Evolutionary conservation across 2,329 filamentous ascomycete genomes (phyloP).

Genomic region (Sarocladiaceae sp.): DNA sequence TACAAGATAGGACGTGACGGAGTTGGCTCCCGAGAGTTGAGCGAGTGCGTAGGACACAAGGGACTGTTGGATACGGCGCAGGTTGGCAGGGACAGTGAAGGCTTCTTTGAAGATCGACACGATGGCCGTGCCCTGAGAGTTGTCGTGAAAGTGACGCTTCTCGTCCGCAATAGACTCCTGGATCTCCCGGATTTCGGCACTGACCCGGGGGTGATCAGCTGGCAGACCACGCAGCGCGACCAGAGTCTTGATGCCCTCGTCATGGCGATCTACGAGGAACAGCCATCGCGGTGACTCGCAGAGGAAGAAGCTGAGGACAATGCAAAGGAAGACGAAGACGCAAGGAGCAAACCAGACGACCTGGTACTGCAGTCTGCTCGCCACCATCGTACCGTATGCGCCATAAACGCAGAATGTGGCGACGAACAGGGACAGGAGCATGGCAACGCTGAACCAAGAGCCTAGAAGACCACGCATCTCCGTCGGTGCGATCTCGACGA

Average conservation of each 20-base stretch:
- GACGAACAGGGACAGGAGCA: constrained; percentile 25
- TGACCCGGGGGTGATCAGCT: constrained; percentile 13
- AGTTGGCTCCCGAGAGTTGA: constrained; percentile 37
- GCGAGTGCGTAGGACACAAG: constrained; percentile 31
- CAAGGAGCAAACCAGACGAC: constrained; percentile 19
- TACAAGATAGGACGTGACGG: constrained; percentile 36
- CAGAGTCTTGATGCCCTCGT: constrained; percentile 17
- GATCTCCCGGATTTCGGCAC: constrained; percentile 24
- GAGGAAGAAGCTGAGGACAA: constrained; percentile 26
- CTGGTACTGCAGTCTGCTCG: constrained; percentile 21
- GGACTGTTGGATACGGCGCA: constrained; percentile 31
- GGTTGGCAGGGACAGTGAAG: constrained; percentile 29
- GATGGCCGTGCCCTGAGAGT: background rate
- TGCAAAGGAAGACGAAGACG: constrained; percentile 18
- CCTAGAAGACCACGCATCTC: constrained; percentile 32
- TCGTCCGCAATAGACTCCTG: constrained; percentile 16
- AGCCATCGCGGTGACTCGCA: constrained; percentile 31
- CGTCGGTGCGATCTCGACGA: constrained; percentile 32
- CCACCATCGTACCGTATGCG: constrained; percentile 22
- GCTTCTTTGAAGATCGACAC: constrained; percentile 27
- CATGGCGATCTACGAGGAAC: constrained; percentile 22
- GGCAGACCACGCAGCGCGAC: constrained; percentile 21
- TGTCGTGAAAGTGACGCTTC: constrained; percentile 12
- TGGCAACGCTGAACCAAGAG: constrained; percentile 30
- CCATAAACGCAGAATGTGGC: constrained; percentile 29